Conservation (phyloP, 179 eudicot species). For the Corrigiola litoralis region DNA sequence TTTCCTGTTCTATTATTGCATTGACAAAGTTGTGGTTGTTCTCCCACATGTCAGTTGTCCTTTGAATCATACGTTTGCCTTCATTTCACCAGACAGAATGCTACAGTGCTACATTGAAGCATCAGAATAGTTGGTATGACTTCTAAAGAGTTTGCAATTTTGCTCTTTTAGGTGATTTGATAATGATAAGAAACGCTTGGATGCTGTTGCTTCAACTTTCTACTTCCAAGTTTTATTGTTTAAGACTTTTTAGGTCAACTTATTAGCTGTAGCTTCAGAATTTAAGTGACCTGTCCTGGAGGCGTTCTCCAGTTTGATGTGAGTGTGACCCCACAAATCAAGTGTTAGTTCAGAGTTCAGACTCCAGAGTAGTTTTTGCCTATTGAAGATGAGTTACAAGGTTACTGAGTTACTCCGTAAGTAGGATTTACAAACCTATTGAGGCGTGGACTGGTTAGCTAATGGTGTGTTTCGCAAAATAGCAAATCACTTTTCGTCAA, state of each 20-base stretch:
- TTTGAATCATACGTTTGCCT: not conserved
- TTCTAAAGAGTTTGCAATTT: too few relatives aligned
- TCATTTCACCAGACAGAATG: too few relatives aligned
- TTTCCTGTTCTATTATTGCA: not conserved
- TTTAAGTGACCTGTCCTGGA: not conserved
- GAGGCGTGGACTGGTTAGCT: too few relatives aligned
- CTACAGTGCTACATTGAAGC: too few relatives aligned
- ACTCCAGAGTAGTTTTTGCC: too few relatives aligned
- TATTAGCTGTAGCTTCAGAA: conserved; percentile 1
- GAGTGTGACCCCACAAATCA: conserved; percentile 2
- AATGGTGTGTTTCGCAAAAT: too few relatives aligned
- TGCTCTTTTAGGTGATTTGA: conserved; percentile 15
- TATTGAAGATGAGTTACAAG: too few relatives aligned
- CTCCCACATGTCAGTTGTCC: conserved; percentile 11
- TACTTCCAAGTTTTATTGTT: not conserved
- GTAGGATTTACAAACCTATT: too few relatives aligned
- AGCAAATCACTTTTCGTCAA: too few relatives aligned
- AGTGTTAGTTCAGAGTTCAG: not conserved
- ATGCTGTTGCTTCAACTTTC: conserved; percentile 12
- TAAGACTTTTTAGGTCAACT: not conserved
- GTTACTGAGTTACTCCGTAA: too few relatives aligned
- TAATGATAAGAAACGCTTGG: conserved; percentile 23
- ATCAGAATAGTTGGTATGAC: too few relatives aligned
- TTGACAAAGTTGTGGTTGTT: not conserved
- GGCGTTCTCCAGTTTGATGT: not conserved